phyloP scores from a whole-genome alignment of 257 asterid species.

The Galeopsis tetrahit region DNA sequence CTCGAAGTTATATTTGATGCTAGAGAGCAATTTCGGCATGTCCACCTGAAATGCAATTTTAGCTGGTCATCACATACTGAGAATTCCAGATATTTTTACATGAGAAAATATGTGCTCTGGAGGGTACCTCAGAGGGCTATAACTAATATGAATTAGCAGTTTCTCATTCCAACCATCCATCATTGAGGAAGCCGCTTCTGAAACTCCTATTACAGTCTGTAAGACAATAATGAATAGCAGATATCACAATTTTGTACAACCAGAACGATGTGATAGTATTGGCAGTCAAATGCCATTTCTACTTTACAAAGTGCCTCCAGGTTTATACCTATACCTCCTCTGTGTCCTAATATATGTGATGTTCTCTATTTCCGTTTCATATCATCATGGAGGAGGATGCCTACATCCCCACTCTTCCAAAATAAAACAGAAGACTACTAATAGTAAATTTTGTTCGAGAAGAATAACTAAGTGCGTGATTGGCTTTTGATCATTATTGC shows the following conservation, averaged over 20 bases:
- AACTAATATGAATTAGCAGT: conserved; percentile 82
- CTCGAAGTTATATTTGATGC: conserved; percentile 71
- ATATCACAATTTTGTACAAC: conserved; percentile 20
- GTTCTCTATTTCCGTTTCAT: conserved; percentile 10
- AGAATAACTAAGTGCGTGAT: conserved; percentile 10
- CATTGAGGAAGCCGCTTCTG: conserved; percentile 64
- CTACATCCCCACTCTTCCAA: conserved; percentile 20
- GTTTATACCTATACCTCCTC: not conserved
- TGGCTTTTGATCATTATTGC: conserved; percentile 11
- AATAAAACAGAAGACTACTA: conserved; percentile 6
- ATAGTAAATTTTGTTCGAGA: conserved; percentile 1
- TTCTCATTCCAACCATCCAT: conserved; percentile 67
- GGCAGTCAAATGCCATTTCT: conserved; percentile 21
- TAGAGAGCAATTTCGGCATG: conserved; percentile 82
- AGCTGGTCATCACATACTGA: conserved; percentile 23
- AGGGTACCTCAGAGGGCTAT: conserved; percentile 89
- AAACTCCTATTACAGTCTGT: conserved; percentile 83
- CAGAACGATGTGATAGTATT: conserved; percentile 16
- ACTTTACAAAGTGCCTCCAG: conserved; percentile 17
- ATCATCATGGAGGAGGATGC: conserved; percentile 10
- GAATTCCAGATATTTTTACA: conserved; percentile 11
- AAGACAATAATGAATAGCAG: conserved; percentile 31
- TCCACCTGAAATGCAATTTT: conserved; percentile 65
- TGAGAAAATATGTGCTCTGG: conserved; percentile 12
- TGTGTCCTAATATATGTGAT: conserved; percentile 11